Conservation (phyloP, 2,329 filamentous ascomycete genomes). For the Pestalotiopsis sp. region DNA sequence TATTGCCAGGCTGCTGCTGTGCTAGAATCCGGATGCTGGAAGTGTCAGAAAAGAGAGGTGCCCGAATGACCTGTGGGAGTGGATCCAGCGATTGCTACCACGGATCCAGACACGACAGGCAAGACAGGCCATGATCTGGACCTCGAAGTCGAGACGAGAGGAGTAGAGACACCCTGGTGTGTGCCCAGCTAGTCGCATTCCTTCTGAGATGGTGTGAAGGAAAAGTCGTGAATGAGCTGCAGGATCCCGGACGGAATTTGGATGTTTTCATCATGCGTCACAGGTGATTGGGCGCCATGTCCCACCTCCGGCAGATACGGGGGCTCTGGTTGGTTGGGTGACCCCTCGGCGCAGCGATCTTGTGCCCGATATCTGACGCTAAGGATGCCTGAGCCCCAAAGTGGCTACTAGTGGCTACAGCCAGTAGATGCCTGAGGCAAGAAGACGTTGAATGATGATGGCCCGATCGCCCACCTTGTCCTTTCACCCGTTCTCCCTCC, state of each 20-base stretch:
- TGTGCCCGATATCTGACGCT: slow-evolving; percentile 9
- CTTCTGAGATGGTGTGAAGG: slow-evolving; percentile 1
- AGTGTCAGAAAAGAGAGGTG: background rate
- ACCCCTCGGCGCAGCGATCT: slow-evolving; percentile 5
- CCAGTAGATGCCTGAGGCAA: slow-evolving; percentile 1
- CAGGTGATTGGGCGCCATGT: slow-evolving; percentile 3
- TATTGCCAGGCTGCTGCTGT: too few relatives aligned
- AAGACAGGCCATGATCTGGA: too few relatives aligned
- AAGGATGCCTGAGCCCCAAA: slow-evolving; percentile 5
- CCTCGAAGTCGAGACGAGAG: background rate
- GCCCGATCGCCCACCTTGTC: slow-evolving; percentile 4
- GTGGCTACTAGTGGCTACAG: background rate
- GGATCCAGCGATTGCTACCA: background rate
- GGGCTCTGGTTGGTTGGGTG: background rate
- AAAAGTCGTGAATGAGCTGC: slow-evolving; percentile 3
- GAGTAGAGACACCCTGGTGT: background rate
- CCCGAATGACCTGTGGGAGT: background rate
- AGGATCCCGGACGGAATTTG: slow-evolving; percentile 2
- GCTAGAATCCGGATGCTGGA: background rate
- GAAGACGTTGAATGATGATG: background rate
- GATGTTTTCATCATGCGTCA: slow-evolving; percentile 4
- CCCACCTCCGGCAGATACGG: background rate
- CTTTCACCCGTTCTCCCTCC: slow-evolving; percentile 16
- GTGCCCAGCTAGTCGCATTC: background rate
- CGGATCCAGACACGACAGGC: background rate